phyloP scores from a whole-genome alignment of 148 eudicot species.

The Camellia sinensis region DNA sequence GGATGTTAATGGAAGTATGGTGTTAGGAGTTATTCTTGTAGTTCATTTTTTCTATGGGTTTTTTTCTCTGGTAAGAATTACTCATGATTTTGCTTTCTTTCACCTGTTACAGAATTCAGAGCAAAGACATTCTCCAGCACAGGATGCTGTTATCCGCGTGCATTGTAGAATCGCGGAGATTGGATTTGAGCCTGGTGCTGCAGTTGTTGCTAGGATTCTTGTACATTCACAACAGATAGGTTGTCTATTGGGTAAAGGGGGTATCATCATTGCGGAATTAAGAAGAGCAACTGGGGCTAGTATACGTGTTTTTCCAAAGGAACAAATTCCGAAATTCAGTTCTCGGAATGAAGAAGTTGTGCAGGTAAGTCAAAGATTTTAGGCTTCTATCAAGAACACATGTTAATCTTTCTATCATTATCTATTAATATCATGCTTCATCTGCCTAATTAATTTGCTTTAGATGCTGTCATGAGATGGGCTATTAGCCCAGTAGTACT shows the following conservation, averaged over 20 bases:
- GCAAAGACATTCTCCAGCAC: constrained; percentile 53
- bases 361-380: constrained; percentile 38
- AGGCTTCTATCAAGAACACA: not conserved
- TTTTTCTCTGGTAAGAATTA: not conserved
- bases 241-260: constrained; percentile 62
- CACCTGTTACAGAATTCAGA: constrained; percentile 38
- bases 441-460: not conserved
- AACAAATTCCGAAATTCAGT: constrained; percentile 36
- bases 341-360: constrained; percentile 46
- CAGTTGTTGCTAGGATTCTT: constrained; percentile 56
- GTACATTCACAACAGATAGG: constrained; percentile 61
- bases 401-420: not conserved
- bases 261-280: constrained; percentile 48
- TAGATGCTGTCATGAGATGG: not conserved
- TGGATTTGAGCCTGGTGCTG: constrained; percentile 56
- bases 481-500: not conserved
- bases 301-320: constrained; percentile 53
- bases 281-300: constrained; percentile 59
- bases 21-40: not conserved
- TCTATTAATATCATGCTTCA: not conserved
- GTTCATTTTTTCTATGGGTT: not conserved
- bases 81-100: constrained; percentile 15
- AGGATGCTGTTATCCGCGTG: constrained; percentile 64
- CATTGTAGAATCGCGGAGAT: constrained; percentile 50
- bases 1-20: not conserved